A percentile compares a stretch with the other conserved stretches of the same genome.
Evolutionary conservation across 371 early-diverging fungal genomes (phyloP).

Genomic region (Nosema muscidifuracis): DNA sequence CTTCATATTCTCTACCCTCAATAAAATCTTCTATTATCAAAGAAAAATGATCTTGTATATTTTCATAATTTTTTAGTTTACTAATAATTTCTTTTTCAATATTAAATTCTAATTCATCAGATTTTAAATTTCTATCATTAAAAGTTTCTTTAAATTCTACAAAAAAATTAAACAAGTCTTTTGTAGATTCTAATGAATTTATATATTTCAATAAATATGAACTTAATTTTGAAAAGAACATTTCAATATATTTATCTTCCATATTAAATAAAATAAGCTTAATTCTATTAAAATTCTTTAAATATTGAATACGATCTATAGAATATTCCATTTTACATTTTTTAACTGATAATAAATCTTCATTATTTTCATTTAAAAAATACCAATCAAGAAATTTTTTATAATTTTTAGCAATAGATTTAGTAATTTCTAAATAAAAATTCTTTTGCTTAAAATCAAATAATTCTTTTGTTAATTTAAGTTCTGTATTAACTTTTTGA

Average conservation of each 20-base stretch:
- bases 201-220: neutral
- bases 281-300: neutral
- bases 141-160: neutral
- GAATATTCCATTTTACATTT: no score
- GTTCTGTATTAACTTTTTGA: slow-evolving; percentile 30
- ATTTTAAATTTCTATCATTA: neutral
- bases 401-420: neutral
- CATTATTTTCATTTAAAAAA: neutral
- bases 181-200: neutral
- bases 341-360: no score
- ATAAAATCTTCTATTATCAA: neutral
- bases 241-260: neutral
- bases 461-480: slow-evolving; percentile 18
- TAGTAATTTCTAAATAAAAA: slow-evolving; percentile 6
- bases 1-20: no score
- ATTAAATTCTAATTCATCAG: neutral
- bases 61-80: neutral
- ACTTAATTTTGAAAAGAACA: neutral
- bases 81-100: neutral
- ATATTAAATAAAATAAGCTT: neutral
- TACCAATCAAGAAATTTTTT: slow-evolving; percentile 2
- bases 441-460: slow-evolving; percentile 25
- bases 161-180: neutral
- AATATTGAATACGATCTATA: neutral
- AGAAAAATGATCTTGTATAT: neutral